Evolutionary conservation across 345 rosid species (phyloP).

Genomic region (Viola odorata): DNA sequence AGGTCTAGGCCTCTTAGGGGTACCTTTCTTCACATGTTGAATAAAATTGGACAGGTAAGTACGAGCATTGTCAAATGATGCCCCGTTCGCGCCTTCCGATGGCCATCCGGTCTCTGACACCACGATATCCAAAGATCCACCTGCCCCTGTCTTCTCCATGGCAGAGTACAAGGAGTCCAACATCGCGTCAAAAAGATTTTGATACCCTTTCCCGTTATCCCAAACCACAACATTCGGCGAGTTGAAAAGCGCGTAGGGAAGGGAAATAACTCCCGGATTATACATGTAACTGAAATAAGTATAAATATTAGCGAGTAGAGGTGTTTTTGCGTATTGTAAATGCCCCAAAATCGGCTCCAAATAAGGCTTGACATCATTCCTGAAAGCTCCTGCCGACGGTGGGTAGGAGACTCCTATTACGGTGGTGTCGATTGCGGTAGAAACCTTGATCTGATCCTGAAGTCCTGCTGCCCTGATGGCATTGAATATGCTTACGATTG

Average conservation of each 20-base stretch:
- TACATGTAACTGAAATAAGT: conserved; percentile 30
- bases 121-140: conserved; percentile 24
- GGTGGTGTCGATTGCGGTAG: conserved; percentile 37
- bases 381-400: conserved; percentile 34
- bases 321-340: conserved; percentile 12
- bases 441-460: conserved; percentile 32
- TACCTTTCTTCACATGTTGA: conserved; percentile 26
- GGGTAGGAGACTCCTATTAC: conserved; percentile 34
- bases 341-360: conserved; percentile 28
- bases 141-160: conserved; percentile 25
- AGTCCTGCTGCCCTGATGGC: conserved; percentile 31
- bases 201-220: conserved; percentile 20
- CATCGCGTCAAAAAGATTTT: conserved; percentile 39
- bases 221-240: conserved; percentile 26
- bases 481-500: conserved; percentile 28
- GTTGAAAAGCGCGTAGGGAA: conserved; percentile 27
- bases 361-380: conserved; percentile 22
- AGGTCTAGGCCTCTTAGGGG: conserved; percentile 34
- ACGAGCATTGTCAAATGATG: conserved; percentile 20
- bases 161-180: conserved; percentile 32
- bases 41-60: conserved; percentile 27
- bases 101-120: conserved; percentile 46
- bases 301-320: conserved; percentile 34
- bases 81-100: conserved; percentile 17
- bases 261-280: conserved; percentile 26